phyloP scores from a whole-genome alignment of 1,284 basidiomycete genomes.

The Rhodotorula sp. region DNA sequence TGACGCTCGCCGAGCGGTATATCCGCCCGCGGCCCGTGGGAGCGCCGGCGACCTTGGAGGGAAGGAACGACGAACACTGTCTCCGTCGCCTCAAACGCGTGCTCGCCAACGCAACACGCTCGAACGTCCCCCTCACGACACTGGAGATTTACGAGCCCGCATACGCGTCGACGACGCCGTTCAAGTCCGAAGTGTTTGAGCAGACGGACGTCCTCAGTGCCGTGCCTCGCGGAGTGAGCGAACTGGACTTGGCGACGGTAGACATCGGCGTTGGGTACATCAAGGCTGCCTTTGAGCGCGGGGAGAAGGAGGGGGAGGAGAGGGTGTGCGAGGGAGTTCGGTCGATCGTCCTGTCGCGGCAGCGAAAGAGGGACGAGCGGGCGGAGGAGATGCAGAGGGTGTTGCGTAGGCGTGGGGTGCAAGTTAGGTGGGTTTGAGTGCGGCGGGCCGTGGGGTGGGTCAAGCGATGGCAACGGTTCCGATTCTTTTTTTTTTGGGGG shows the following conservation, averaged over 20 bases:
- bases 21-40: slow-evolving; percentile 1
- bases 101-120: not conserved
- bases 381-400: not conserved
- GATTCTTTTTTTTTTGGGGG: not conserved
- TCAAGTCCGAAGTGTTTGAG: not conserved
- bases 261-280: slow-evolving; percentile 1
- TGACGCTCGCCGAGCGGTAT: slow-evolving; percentile 30
- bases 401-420: slow-evolving; percentile 2
- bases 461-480: too few relatives aligned
- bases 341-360: not conserved
- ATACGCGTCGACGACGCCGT: slow-evolving; percentile 3
- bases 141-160: slow-evolving; percentile 22
- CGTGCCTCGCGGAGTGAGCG: not conserved
- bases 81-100: not conserved
- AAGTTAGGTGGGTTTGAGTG: not conserved
- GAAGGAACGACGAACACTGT: slow-evolving; percentile 2
- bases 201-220: not conserved
- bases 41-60: not conserved
- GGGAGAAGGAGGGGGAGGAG: not conserved
- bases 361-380: not conserved
- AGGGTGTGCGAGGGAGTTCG: not conserved
- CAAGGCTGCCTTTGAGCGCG: not conserved
- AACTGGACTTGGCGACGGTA: slow-evolving; percentile 13
- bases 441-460: too few relatives aligned
- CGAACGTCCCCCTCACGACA: not conserved